These are phyloP conservation scores for Teratosphaeria destructans DNA, from an alignment of 2,329 filamentous ascomycete genomes.

Conservation along the genomic window DNA sequence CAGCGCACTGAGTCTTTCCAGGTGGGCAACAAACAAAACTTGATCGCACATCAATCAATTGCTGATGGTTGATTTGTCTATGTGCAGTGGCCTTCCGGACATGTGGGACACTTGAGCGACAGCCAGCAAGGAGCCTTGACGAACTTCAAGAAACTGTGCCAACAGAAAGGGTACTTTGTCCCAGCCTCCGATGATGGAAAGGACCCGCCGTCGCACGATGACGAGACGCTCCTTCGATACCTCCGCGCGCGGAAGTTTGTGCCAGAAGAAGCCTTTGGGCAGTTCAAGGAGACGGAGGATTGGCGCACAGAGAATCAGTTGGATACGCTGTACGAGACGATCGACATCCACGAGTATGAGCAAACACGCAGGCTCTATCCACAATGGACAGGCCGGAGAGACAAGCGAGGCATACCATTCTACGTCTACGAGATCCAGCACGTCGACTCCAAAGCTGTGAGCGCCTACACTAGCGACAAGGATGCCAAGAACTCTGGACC, in stretches of 20 bases:
- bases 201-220: constrained; percentile 53
- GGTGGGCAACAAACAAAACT: constrained; percentile 1
- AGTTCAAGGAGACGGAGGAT: constrained; percentile 81
- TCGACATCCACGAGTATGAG: constrained; percentile 77
- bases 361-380: constrained; percentile 72
- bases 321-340: constrained; percentile 71
- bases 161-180: constrained; percentile 54
- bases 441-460: constrained; percentile 71
- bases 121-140: constrained; percentile 57
- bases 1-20: constrained; percentile 8
- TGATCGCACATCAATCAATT: neutral
- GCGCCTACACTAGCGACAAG: constrained; percentile 59
- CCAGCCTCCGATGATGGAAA: constrained; percentile 31
- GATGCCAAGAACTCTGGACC: constrained; percentile 17
- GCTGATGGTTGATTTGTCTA: neutral
- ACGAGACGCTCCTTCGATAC: constrained; percentile 68
- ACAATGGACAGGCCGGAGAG: constrained; percentile 87
- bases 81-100: constrained; percentile 58
- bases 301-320: constrained; percentile 76
- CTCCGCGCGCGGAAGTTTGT: constrained; percentile 76
- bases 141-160: constrained; percentile 60
- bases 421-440: constrained; percentile 83
- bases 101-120: constrained; percentile 64
- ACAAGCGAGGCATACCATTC: constrained; percentile 81
- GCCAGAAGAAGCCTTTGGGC: constrained; percentile 63